These are phyloP conservation scores for Vitis cinerea DNA, from an alignment of 164 flowering plant genomes.

Conservation along the genomic window DNA sequence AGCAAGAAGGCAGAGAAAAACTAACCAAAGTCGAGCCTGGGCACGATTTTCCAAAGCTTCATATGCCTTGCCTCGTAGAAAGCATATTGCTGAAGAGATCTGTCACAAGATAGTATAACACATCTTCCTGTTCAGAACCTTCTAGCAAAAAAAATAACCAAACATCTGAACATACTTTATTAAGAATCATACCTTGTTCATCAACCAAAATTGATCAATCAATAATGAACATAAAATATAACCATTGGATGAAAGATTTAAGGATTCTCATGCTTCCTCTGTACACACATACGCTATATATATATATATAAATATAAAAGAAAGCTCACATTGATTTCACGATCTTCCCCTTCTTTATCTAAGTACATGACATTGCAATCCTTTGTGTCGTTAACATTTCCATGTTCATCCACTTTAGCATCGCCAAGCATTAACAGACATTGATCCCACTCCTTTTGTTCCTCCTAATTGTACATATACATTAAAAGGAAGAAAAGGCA, in stretches of 20 bases:
- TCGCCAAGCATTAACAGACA: conserved; percentile 87
- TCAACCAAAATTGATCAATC: not conserved
- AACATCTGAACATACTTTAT: too few relatives aligned
- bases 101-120: conserved; percentile 26
- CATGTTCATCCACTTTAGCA: conserved; percentile 82
- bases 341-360: conserved; percentile 89
- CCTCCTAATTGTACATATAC: conserved; percentile 51
- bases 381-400: conserved; percentile 65
- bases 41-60: conserved; percentile 94
- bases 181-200: not conserved
- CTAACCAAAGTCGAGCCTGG: conserved; percentile 86
- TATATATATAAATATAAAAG: not conserved
- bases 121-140: not conserved
- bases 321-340: conserved; percentile 82
- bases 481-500: not conserved
- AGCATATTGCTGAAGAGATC: conserved; percentile 93
- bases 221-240: not conserved
- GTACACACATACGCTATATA: too few relatives aligned
- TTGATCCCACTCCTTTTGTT: conserved; percentile 95
- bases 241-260: not conserved
- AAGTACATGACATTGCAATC: conserved; percentile 62
- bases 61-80: conserved; percentile 89
- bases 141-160: not conserved
- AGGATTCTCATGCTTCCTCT: too few relatives aligned
- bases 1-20: conserved; percentile 1